Evolutionary conservation across 176 grass and related monocot species (phyloP).

Genomic region (Musa troglodytarum): DNA sequence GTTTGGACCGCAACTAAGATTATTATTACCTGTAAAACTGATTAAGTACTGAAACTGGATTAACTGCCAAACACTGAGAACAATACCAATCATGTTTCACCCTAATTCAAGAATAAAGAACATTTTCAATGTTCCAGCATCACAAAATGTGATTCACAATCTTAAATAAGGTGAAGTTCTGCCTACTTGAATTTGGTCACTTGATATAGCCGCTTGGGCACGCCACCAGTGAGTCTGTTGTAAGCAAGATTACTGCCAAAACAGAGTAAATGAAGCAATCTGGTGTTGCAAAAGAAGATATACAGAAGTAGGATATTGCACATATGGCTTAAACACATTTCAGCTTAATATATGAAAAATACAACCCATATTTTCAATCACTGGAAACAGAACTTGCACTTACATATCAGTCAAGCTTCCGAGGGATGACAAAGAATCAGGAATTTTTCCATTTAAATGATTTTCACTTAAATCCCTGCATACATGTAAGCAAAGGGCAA

Average conservation of each 20-base stretch:
- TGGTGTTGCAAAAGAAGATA: constrained; percentile 2
- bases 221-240: constrained; percentile 49
- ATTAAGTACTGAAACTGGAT: constrained; percentile 9
- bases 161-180: constrained; percentile 19
- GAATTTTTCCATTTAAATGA: constrained; percentile 48
- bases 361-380: constrained; percentile 3
- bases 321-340: constrained; percentile 15
- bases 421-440: constrained; percentile 46
- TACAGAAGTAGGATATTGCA: background rate
- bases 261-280: constrained; percentile 16
- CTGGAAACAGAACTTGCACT: constrained; percentile 29
- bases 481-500: constrained; percentile 17
- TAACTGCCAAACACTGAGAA: background rate
- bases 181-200: constrained; percentile 58
- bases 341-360: constrained; percentile 5
- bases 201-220: constrained; percentile 46
- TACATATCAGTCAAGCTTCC: constrained; percentile 56
- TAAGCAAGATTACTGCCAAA: constrained; percentile 57
- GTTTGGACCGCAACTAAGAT: constrained; percentile 51
- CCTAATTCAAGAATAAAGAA: background rate
- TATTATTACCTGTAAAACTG: constrained; percentile 60
- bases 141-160: background rate
- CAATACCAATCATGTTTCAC: background rate
- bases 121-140: background rate
- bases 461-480: constrained; percentile 78